Evolutionary conservation across 495 filamentous ascomycete genomes (phyloP), one percentile per base, ranked within the genome.

Genomic region (Apiosordaria backusii): DNA sequence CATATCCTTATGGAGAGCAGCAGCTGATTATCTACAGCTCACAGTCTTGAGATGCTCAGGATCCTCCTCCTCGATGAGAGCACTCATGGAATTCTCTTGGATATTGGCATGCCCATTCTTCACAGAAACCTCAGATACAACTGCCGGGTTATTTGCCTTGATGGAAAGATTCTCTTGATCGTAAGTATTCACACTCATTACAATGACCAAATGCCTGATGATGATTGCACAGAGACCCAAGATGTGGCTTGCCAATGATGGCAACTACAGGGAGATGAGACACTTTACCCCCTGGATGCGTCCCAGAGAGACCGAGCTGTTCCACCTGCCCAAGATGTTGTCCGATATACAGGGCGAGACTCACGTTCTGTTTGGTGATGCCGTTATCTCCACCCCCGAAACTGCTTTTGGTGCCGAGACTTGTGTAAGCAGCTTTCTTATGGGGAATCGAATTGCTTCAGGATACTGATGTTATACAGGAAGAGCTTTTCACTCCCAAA

Each of bases 181-280:
- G 82, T 66, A 9, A 64, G 63, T 57, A 1, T 35, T 15, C 4
- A 27, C 22, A 13, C 13, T 45, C 4, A n/a, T n/a, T 13, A 21
- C 52, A 21, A 61, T 27, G 40, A 52, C 9, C 4, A 50, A 1
- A 21, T 10, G 15, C n/a, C 35, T 55, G 29, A 24, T 57, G 10
- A 19, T 60, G 5, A 40, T 22, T 18, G 50, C 22, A 3, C 64
- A 67, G 71, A 69, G 92, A 19, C 93, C 92, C 0, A 97, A 97
- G 77, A 82, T 94, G 74, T 92, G 81, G 72, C 86, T 97, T 18
- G 92, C 93, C 58, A 89, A 91, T 63, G 90, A 92, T 80, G 90
- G 89, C 18, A 88, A 89, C 65, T 91, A 87, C 68, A 74, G 86
- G 2, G 90, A 93, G 72, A 87, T 85, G 82, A 76, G 90, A 9